phyloP scores from a whole-genome alignment of 345 rosid genomes.

The Adansonia digitata region DNA sequence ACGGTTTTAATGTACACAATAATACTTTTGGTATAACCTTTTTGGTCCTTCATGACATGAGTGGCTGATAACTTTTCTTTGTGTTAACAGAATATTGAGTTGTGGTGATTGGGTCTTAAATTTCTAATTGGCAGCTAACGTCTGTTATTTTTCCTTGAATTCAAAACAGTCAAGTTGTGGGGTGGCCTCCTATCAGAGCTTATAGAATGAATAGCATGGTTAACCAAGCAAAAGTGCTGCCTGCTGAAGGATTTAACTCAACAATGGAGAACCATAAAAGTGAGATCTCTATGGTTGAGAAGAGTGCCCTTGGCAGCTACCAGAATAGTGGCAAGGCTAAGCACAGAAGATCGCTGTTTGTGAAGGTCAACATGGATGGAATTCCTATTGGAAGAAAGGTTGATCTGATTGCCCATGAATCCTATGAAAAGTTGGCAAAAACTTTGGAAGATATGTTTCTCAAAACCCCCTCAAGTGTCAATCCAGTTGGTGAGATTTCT shows the following conservation, averaged over 20 bases:
- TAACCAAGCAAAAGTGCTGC: constrained; percentile 55
- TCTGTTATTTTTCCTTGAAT: constrained; percentile 3
- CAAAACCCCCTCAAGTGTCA: constrained; percentile 29
- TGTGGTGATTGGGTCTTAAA: background rate
- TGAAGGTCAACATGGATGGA: constrained; percentile 98
- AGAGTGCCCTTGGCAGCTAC: constrained; percentile 22
- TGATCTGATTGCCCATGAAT: constrained; percentile 61
- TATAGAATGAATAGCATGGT: constrained; percentile 75
- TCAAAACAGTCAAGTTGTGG: constrained; percentile 68
- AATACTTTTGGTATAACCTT: background rate
- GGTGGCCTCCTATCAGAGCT: constrained; percentile 96
- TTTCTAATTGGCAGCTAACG: background rate
- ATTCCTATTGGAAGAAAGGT: constrained; percentile 85
- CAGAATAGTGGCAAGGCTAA: constrained; percentile 26
- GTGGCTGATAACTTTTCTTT: background rate
- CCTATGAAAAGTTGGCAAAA: constrained; percentile 64
- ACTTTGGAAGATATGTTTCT: constrained; percentile 76
- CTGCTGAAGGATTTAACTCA: constrained; percentile 40
- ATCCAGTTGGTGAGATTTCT: constrained; percentile 36
- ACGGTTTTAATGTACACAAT: background rate
- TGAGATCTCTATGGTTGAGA: constrained; percentile 25
- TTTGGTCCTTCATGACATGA: background rate
- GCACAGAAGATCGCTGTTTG: constrained; percentile 51
- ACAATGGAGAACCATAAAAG: constrained; percentile 29
- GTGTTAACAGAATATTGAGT: background rate